Percentiles rank a stretch among this genome's conserved stretches.
Conservation (phyloP, 441 rosid species). For the Geranium incanum region DNA sequence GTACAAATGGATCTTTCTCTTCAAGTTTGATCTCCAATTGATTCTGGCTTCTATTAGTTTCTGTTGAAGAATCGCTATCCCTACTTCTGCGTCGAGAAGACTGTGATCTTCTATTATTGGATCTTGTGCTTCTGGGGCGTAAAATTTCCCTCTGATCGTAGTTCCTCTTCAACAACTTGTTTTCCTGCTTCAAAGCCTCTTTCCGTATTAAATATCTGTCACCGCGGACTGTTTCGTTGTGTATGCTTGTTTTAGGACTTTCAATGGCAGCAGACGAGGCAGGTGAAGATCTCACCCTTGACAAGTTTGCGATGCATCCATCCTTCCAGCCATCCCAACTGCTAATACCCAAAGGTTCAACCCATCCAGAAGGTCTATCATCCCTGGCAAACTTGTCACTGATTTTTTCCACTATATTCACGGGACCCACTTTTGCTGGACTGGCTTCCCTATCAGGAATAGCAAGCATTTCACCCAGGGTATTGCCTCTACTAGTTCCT, state of each 20-base stretch:
- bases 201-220: constrained; percentile 44
- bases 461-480: constrained; percentile 93
- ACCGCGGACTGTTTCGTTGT: constrained; percentile 27
- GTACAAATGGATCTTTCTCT: constrained; percentile 26
- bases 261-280: constrained; percentile 36
- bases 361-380: constrained; percentile 26
- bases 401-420: constrained; percentile 29
- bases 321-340: constrained; percentile 96
- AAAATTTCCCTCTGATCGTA: constrained; percentile 33
- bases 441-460: constrained; percentile 51
- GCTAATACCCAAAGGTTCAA: constrained; percentile 83
- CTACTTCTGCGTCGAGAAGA: constrained; percentile 22
- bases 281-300: constrained; percentile 67
- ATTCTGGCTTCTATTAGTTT: constrained; percentile 30
- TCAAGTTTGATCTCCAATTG: constrained; percentile 27
- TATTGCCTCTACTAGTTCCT: constrained; percentile 48
- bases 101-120: constrained; percentile 29
- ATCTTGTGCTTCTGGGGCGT: constrained; percentile 37
- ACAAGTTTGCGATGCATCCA: constrained; percentile 29
- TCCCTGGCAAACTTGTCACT: constrained; percentile 26
- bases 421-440: constrained; percentile 33
- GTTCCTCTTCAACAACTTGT: constrained; percentile 37
- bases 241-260: constrained; percentile 35
- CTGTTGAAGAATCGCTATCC: constrained; percentile 38
- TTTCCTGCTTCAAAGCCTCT: constrained; percentile 36